These are phyloP conservation scores for Hibiscus tridactylites DNA, from an alignment of 345 rosid genomes.

Conservation along the genomic window DNA sequence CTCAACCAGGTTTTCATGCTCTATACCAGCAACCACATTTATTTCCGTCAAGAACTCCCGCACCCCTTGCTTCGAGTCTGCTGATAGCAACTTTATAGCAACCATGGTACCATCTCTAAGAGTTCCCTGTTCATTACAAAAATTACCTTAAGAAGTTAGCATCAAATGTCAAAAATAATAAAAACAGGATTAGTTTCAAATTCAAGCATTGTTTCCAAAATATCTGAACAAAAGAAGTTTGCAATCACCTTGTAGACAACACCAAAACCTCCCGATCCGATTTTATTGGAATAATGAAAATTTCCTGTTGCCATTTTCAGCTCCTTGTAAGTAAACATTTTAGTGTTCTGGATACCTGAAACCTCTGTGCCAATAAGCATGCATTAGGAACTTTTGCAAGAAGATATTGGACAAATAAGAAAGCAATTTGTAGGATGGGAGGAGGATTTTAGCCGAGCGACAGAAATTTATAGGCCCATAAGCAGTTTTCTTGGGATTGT, in stretches of 20 bases:
- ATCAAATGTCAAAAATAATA: not conserved
- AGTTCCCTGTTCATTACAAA: conserved; percentile 33
- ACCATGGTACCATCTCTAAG: conserved; percentile 41
- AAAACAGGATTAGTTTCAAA: not conserved
- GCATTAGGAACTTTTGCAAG: conserved; percentile 4
- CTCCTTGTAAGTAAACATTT: conserved; percentile 36
- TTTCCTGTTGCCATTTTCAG: conserved; percentile 43
- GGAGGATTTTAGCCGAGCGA: no score
- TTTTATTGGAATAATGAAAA: conserved; percentile 43
- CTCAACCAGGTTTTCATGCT: conserved; percentile 59
- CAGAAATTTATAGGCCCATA: no score
- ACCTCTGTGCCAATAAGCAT: conserved; percentile 32
- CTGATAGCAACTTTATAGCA: conserved; percentile 60
- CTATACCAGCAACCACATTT: conserved; percentile 38
- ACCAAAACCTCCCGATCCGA: conserved; percentile 76
- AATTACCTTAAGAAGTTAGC: not conserved
- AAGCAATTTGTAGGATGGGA: no score
- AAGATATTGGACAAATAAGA: not conserved
- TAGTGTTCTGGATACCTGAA: conserved; percentile 35
- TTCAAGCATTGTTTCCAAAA: not conserved
- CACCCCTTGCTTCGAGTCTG: conserved; percentile 54
- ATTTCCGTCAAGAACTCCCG: conserved; percentile 63
- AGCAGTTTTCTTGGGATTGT: not conserved
- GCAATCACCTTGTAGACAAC: conserved; percentile 62
- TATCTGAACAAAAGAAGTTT: not conserved